These are phyloP conservation scores for Avena eriantha DNA, from an alignment of 176 grass and related monocot genomes.

Conservation along the genomic window DNA sequence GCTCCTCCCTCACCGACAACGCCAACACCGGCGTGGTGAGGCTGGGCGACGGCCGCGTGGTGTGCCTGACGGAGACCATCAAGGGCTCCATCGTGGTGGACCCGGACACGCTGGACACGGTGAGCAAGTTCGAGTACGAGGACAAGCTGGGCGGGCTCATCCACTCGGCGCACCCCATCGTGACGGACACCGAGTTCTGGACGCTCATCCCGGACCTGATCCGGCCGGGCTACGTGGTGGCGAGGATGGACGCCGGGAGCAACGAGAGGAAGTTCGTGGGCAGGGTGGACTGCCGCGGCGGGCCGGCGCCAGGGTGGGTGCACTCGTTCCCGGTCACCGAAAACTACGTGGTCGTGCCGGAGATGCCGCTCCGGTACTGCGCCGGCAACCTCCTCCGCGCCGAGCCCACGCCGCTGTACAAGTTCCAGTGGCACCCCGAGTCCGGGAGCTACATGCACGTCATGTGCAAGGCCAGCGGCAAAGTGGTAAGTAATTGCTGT, in stretches of 20 bases:
- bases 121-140: constrained; percentile 82
- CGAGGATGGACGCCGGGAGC: constrained; percentile 77
- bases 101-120: constrained; percentile 89
- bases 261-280: constrained; percentile 83
- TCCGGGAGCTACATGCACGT: constrained; percentile 95
- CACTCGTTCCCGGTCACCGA: constrained; percentile 96
- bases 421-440: constrained; percentile 91
- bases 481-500: constrained; percentile 56
- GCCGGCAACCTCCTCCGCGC: constrained; percentile 83
- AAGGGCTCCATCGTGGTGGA: constrained; percentile 90
- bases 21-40: constrained; percentile 91
- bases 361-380: constrained; percentile 97
- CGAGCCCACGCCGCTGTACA: constrained; percentile 97
- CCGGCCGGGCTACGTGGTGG: constrained; percentile 74
- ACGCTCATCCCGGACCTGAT: constrained; percentile 87
- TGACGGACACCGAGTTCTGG: constrained; percentile 84
- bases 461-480: constrained; percentile 97
- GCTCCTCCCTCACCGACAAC: constrained; percentile 97
- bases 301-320: constrained; percentile 93
- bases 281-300: constrained; percentile 82
- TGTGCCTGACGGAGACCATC: constrained; percentile 95
- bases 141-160: constrained; percentile 80
- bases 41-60: constrained; percentile 93
- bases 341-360: constrained; percentile 89
- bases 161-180: constrained; percentile 92